phyloP scores from a whole-genome alignment of 2,329 filamentous ascomycete genomes.

The Alternaria burnsii region DNA sequence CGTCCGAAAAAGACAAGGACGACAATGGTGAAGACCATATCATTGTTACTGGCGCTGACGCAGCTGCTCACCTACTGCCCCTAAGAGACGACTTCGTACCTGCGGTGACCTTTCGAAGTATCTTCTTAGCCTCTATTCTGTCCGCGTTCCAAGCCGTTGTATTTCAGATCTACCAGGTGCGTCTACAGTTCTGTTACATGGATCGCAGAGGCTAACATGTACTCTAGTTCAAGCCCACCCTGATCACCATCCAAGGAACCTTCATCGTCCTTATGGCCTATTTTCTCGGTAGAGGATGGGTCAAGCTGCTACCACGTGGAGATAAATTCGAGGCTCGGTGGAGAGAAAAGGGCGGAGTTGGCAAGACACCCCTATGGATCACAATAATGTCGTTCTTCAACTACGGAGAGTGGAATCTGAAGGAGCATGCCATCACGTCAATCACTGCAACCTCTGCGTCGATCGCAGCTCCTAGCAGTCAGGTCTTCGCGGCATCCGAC shows the following conservation, averaged over 20 bases:
- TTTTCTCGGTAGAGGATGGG: slow-evolving; percentile 25
- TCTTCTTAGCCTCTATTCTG: slow-evolving; percentile 19
- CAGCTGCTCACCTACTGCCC: slow-evolving; percentile 23
- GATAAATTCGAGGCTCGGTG: slow-evolving; percentile 26
- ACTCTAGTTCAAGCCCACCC: slow-evolving; percentile 24
- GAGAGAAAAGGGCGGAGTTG: slow-evolving; percentile 21
- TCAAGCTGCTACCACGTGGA: slow-evolving; percentile 20
- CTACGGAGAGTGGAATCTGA: slow-evolving; percentile 21
- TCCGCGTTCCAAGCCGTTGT: slow-evolving; percentile 27
- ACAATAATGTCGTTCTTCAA: slow-evolving; percentile 26
- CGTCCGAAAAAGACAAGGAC: slow-evolving; percentile 11
- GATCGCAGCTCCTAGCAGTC: slow-evolving; percentile 23
- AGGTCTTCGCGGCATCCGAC: slow-evolving; percentile 24
- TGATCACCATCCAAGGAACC: slow-evolving; percentile 24
- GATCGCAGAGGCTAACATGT: neutral
- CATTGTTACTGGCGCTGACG: slow-evolving; percentile 26
- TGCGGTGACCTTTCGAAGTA: slow-evolving; percentile 20
- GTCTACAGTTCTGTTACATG: neutral
- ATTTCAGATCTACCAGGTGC: slow-evolving; percentile 24
- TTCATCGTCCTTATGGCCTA: slow-evolving; percentile 27
- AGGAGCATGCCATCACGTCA: slow-evolving; percentile 23
- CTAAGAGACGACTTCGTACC: slow-evolving; percentile 22
- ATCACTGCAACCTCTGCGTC: slow-evolving; percentile 28
- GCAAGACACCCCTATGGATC: slow-evolving; percentile 18
- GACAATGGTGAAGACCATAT: slow-evolving; percentile 5